Percentiles rank a stretch among this genome's conserved stretches.
These are phyloP conservation scores for Ceratocystis eucalypticola DNA, from an alignment of 2,329 filamentous ascomycete species.

Conservation along the genomic window DNA sequence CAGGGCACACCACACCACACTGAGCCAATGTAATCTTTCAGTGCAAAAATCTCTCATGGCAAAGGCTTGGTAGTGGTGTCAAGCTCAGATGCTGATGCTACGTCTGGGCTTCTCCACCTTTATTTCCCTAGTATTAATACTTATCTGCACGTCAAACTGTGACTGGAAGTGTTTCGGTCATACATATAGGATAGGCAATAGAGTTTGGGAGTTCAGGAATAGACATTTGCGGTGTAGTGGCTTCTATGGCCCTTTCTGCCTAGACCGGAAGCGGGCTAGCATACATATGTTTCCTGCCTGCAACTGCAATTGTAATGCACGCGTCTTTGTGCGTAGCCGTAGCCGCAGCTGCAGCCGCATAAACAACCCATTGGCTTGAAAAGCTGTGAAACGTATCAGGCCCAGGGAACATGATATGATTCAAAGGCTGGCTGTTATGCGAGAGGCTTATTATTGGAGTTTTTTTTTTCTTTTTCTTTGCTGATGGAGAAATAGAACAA, in stretches of 20 bases:
- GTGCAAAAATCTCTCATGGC: background rate
- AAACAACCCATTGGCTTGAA: background rate
- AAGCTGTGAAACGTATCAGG: conserved; percentile 6
- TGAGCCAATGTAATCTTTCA: too few relatives aligned
- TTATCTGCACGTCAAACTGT: background rate
- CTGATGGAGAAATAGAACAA: background rate
- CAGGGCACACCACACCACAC: background rate
- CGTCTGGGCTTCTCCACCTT: background rate
- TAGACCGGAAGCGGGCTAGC: background rate
- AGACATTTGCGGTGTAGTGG: too few relatives aligned
- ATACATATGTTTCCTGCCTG: background rate
- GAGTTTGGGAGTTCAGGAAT: background rate
- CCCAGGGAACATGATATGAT: background rate
- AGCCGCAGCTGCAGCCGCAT: background rate
- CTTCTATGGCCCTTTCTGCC: too few relatives aligned
- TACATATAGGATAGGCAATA: background rate
- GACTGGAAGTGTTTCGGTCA: background rate
- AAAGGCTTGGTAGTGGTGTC: background rate
- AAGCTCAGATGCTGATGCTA: background rate
- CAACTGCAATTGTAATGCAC: background rate
- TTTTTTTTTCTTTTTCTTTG: background rate
- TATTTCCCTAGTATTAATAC: background rate
- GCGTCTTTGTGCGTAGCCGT: background rate
- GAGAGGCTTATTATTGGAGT: background rate
- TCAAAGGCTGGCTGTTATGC: background rate